These are phyloP conservation scores for Piper longum DNA, from an alignment of 164 flowering plant species.

Conservation along the genomic window DNA sequence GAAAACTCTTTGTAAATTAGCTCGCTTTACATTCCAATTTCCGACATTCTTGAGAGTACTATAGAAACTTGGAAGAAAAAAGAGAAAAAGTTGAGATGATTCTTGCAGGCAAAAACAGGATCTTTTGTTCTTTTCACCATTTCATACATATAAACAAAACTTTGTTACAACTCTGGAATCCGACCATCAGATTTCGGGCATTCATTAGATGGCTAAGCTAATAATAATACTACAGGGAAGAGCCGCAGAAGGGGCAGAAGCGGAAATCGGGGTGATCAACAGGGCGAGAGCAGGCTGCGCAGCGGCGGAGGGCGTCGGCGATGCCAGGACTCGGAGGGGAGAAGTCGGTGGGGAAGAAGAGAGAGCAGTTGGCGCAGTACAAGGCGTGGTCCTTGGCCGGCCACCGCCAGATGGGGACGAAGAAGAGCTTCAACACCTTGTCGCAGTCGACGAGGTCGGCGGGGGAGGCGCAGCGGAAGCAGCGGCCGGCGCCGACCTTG, in stretches of 20 bases:
- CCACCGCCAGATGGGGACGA: constrained; percentile 82
- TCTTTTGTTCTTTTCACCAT: too few relatives aligned
- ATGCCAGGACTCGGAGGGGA: constrained; percentile 17
- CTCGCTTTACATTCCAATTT: too few relatives aligned
- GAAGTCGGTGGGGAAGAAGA: constrained; percentile 34
- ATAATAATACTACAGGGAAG: constrained; percentile 23
- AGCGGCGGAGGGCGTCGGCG: constrained; percentile 30
- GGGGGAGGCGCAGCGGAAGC: constrained; percentile 59
- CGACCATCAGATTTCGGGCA: too few relatives aligned
- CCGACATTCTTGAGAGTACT: too few relatives aligned
- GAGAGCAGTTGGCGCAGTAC: constrained; percentile 46
- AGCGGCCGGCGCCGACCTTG: constrained; percentile 44
- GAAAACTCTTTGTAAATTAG: too few relatives aligned
- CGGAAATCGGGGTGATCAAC: constrained; percentile 44
- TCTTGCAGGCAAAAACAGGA: too few relatives aligned
- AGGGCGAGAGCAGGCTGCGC: constrained; percentile 29
- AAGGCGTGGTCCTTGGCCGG: constrained; percentile 53
- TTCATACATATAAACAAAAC: too few relatives aligned
- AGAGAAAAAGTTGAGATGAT: too few relatives aligned
- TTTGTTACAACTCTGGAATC: too few relatives aligned
- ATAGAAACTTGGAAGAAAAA: too few relatives aligned
- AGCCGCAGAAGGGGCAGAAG: constrained; percentile 91
- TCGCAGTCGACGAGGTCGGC: constrained; percentile 87
- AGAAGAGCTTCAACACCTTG: constrained; percentile 65
- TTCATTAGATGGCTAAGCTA: not conserved